Base-by-base conservation (phyloP, 805 yeast species). In the Lachancea meyersii region DNA sequence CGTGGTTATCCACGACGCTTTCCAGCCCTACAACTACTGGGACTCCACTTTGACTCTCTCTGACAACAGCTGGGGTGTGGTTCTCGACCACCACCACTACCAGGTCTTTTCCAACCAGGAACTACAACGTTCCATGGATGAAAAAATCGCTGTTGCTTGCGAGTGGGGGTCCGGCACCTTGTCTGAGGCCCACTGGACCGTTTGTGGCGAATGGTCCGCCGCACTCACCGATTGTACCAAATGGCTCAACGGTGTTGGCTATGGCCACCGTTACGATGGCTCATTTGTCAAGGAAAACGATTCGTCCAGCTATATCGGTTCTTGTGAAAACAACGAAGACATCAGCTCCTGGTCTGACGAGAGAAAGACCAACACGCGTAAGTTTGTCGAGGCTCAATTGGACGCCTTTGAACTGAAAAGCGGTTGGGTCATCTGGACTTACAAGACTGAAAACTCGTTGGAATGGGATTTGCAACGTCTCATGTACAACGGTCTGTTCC, bases 391-490 rank as follows among this genome's bases (percentile, higher is more conserved):
- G 68, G 95, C 96, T 38, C 96, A 89, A 71, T 68, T 89, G 57
- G 96, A 89, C 60, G 86, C 96, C 1, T 81, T 72, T 57, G 86
- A 80, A 54, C 74, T 73, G 53, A 73, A 78, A 45, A 75, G 71
- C 27, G 97, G 97, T 24, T 89, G 96, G 96, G 76, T 86, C 45
- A 82, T 85, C 71, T 89, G 97, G 97, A 77, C 82, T 62, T 88
- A 86, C 82, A 89, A 88, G 72, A 84, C 95, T 21, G 96, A 89
- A 66, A 65, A 65, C 51, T 70, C 86, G 17, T 61, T 82, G 42
- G 96, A 89, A 62, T 89, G 97, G 97, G 95, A 86, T 65, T 73
- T 85, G 68, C 70, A 72, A 54, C 68, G 69, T 49, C 73, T 89
- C 53, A 63, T 75, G 17, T 69, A 63, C 16, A 62, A 74, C 43